Evolutionary conservation across 352 stramenopile species (phyloP).

Genomic region (Pythium vanterpoolii): DNA sequence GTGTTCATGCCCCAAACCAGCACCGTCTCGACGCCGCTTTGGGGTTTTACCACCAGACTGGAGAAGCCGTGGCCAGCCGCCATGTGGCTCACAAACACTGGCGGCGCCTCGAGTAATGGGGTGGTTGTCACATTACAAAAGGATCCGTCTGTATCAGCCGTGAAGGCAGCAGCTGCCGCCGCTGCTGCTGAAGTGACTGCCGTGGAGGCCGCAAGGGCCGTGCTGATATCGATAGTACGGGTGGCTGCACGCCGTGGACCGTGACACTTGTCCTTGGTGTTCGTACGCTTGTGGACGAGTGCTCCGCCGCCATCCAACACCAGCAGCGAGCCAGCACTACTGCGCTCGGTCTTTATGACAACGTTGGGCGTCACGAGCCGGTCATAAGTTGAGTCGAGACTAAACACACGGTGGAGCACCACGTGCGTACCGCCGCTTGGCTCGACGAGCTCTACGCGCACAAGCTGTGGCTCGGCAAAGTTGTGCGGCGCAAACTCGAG

Average conservation of each 20-base stretch:
- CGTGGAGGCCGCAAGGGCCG: not conserved
- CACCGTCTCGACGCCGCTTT: slow-evolving; percentile 32
- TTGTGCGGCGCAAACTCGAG: slow-evolving; percentile 71
- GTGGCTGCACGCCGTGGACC: slow-evolving; percentile 14
- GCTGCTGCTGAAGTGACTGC: not conserved
- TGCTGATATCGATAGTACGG: slow-evolving; percentile 32
- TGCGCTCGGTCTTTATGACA: slow-evolving; percentile 44
- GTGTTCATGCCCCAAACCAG: slow-evolving; percentile 54
- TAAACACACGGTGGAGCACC: slow-evolving; percentile 62
- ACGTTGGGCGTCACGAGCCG: slow-evolving; percentile 43
- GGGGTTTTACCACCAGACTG: slow-evolving; percentile 38
- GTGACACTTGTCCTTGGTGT: slow-evolving; percentile 27
- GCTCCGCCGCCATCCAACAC: slow-evolving; percentile 44
- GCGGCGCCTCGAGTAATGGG: slow-evolving; percentile 1
- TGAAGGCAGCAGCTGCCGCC: not conserved
- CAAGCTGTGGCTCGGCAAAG: slow-evolving; percentile 52
- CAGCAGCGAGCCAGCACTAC: slow-evolving; percentile 33
- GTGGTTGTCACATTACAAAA: not conserved
- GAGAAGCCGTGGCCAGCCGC: slow-evolving; percentile 63
- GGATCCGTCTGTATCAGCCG: not conserved
- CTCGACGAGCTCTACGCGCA: slow-evolving; percentile 56
- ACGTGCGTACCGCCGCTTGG: slow-evolving; percentile 38
- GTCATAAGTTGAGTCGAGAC: slow-evolving; percentile 64
- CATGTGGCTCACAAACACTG: slow-evolving; percentile 52
- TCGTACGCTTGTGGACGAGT: slow-evolving; percentile 42